Base-by-base conservation (phyloP, 805 yeast genomes). In the Wickerhamiella australiensis region DNA sequence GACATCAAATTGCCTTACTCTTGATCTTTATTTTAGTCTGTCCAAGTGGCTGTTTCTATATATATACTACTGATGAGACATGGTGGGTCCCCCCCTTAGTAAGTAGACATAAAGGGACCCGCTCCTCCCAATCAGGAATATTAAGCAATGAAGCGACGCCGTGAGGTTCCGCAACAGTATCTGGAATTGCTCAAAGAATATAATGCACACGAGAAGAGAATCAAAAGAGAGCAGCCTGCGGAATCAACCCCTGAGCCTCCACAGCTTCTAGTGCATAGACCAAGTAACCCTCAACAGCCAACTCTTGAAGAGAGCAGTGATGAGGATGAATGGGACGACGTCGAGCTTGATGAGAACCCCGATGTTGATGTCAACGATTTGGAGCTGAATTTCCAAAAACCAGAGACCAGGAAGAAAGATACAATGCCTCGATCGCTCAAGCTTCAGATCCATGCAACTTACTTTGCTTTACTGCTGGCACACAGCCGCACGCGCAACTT, bases 401-500 rank as follows among this genome's bases (percentile, higher is more conserved):
- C 49, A 12, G 43, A 36, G 12, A 6, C 35, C 5, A 26, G 4
- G 11, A 41, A 33, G 25, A 47, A 35, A 29, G 42, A 37, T 20
- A 11, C 38, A 13, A 23, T 47, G n/a, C 36, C 50, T 5, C 46
- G 50, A 8, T 7, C 17, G 3, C 20, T 29, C n/a, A 41, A 29
- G 23, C 15, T 48, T 15, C 42, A 37, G 42, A 37, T 49, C 3
- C 52, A 49, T 27, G 41, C 35, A n/a, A 11, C 42, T 6, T 27
- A 22, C 11, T 29, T 49, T 18, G 52, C 42, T 9, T 20, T 23
- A 5, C 21, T 49, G 20, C 27, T 83, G 49, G 60, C 73, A 1
- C 94, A 85, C 61, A 92, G 87, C 0, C 69, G 70, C 0, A 58
- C 77, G 2, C 71, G 95, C 22, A 90, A 88, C 60, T 56, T 65